A percentile compares a stretch with the other conserved stretches of the same genome.
These are phyloP conservation scores for Sarcomyxa edulis DNA, from an alignment of 768 basidiomycete species.

Conservation along the genomic window DNA sequence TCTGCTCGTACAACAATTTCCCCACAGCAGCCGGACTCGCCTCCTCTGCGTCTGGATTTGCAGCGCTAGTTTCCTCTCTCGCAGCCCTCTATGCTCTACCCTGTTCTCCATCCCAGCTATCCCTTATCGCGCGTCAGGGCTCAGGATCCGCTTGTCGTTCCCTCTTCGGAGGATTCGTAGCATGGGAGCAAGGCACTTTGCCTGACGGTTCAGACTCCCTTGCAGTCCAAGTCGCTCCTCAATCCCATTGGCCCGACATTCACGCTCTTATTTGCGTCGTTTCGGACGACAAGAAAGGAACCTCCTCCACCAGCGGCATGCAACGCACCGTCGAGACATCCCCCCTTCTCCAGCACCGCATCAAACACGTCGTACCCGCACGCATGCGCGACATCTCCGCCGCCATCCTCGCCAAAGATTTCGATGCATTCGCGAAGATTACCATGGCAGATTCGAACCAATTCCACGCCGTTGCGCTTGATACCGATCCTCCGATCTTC, in stretches of 20 bases:
- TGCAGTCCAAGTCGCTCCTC: constrained; percentile 82
- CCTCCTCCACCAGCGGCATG: constrained; percentile 94
- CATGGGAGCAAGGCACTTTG: constrained; percentile 77
- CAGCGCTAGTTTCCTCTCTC: constrained; percentile 88
- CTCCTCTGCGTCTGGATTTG: constrained; percentile 95
- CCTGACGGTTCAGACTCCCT: constrained; percentile 79
- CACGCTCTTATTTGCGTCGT: constrained; percentile 98
- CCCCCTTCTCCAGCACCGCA: constrained; percentile 80
- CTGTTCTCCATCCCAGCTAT: constrained; percentile 73
- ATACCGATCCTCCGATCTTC: constrained; percentile 97
- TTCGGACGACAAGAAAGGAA: constrained; percentile 93
- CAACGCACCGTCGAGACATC: constrained; percentile 96
- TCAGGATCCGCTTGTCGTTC: constrained; percentile 98
- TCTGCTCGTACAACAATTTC: constrained; percentile 97
- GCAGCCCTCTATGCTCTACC: constrained; percentile 83
- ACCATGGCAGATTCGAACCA: constrained; percentile 99
- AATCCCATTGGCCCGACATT: constrained; percentile 89
- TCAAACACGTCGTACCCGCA: constrained; percentile 77
- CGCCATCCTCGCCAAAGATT: constrained; percentile 78
- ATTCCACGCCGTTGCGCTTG: constrained; percentile 97
- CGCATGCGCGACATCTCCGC: constrained; percentile 79
- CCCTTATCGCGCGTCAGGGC: constrained; percentile 93
- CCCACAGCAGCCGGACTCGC: constrained; percentile 98
- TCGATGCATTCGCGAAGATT: constrained; percentile 82
- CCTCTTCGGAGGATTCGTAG: constrained; percentile 95